phyloP scores from a whole-genome alignment of 139 green algal genomes.

The Tetradesmus lagerheimii region DNA sequence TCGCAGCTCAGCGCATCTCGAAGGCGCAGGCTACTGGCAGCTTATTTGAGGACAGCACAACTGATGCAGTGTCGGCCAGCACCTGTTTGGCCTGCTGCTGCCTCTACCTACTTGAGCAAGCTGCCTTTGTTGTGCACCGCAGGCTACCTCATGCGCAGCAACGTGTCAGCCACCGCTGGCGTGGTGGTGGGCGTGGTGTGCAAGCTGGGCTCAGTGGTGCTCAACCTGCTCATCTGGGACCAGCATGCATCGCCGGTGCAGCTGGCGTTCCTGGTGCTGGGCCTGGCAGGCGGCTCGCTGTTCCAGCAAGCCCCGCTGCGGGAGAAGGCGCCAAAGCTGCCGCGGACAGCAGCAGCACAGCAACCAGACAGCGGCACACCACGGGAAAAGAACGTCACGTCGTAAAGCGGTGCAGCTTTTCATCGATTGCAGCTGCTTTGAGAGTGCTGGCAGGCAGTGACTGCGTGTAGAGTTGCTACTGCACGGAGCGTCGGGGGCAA shows the following conservation, averaged over 20 bases:
- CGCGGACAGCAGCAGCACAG: neutral
- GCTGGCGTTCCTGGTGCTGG: conserved; percentile 33
- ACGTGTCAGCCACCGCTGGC: conserved; percentile 76
- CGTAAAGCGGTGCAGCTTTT: neutral
- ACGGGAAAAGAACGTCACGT: neutral
- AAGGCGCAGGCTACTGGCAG: too few relatives aligned
- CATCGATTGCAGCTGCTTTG: too few relatives aligned
- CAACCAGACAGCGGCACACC: neutral
- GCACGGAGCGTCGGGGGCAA: too few relatives aligned
- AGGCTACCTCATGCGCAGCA: conserved; percentile 68
- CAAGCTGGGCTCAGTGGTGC: conserved; percentile 79
- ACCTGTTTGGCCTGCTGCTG: too few relatives aligned
- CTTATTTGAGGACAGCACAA: too few relatives aligned
- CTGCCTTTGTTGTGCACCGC: neutral
- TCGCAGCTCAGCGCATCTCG: too few relatives aligned
- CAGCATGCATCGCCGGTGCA: conserved; percentile 63
- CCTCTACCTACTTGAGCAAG: too few relatives aligned
- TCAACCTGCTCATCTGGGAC: conserved; percentile 84
- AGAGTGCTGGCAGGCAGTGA: too few relatives aligned
- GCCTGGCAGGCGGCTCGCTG: conserved; percentile 37
- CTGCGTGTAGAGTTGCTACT: too few relatives aligned
- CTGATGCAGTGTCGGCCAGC: too few relatives aligned
- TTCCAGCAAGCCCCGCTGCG: conserved; percentile 67
- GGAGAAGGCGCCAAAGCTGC: conserved; percentile 5
- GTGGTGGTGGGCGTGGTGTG: conserved; percentile 85